Percentiles rank a stretch among this genome's conserved stretches.
These are phyloP conservation scores for Candida montana DNA, from an alignment of 805 yeast species.

Conservation along the genomic window DNA sequence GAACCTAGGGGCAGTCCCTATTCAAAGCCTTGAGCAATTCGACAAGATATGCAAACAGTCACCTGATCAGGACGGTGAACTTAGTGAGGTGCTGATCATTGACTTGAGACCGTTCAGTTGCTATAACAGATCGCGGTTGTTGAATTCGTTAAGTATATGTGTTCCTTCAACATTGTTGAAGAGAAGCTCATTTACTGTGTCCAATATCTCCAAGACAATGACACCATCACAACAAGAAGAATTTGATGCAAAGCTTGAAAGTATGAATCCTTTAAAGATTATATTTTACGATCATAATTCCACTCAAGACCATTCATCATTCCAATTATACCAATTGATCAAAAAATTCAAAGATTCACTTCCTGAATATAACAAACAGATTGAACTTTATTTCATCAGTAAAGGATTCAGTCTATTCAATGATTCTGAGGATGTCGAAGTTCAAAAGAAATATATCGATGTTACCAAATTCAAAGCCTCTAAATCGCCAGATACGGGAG, in stretches of 20 bases:
- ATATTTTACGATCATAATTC: slow-evolving; percentile 24
- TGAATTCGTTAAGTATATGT: slow-evolving; percentile 67
- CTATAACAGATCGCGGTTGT: slow-evolving; percentile 53
- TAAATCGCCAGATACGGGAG: slow-evolving; percentile 8
- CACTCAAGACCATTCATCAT: slow-evolving; percentile 17
- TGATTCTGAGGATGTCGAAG: background rate
- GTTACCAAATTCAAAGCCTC: slow-evolving; percentile 11
- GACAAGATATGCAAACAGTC: background rate
- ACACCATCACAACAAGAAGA: slow-evolving; percentile 16
- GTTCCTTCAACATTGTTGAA: slow-evolving; percentile 83
- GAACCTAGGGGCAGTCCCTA: slow-evolving; percentile 9
- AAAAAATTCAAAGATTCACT: slow-evolving; percentile 20
- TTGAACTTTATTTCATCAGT: slow-evolving; percentile 17
- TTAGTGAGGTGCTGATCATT: slow-evolving; percentile 16
- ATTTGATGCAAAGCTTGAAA: slow-evolving; percentile 13
- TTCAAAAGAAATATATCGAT: slow-evolving; percentile 9
- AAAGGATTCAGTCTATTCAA: slow-evolving; percentile 19
- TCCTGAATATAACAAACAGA: slow-evolving; percentile 10
- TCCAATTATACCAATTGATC: slow-evolving; percentile 23
- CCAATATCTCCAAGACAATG: slow-evolving; percentile 26
- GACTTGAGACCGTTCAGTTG: slow-evolving; percentile 84
- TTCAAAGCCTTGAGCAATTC: slow-evolving; percentile 11
- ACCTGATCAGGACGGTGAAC: background rate
- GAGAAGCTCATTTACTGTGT: slow-evolving; percentile 34
- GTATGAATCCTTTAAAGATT: slow-evolving; percentile 9